Conservation (phyloP, 2,329 filamentous ascomycete genomes). For the Lecanoromycetidae sp. region DNA sequence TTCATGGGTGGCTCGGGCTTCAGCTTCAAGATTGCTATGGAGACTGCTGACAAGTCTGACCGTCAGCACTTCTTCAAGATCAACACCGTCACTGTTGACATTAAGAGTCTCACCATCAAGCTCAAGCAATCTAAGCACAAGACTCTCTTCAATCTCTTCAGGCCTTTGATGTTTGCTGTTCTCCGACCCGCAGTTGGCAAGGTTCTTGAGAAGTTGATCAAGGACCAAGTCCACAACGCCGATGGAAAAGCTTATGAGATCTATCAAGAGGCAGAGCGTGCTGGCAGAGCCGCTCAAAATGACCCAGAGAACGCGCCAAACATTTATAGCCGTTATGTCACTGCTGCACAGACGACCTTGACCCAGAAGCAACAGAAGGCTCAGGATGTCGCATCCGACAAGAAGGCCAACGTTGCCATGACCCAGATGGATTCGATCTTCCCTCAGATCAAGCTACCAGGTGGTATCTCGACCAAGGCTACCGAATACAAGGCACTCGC, state of each 20-base stretch:
- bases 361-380: constrained; percentile 69
- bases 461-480: constrained; percentile 83
- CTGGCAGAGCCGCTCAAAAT: constrained; percentile 50
- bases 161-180: constrained; percentile 73
- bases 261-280: constrained; percentile 70
- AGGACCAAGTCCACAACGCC: constrained; percentile 63
- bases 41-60: constrained; percentile 65
- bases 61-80: constrained; percentile 85
- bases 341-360: constrained; percentile 60
- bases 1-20: constrained; percentile 78
- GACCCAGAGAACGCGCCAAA: constrained; percentile 65
- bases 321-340: constrained; percentile 75
- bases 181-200: constrained; percentile 77
- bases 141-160: constrained; percentile 72
- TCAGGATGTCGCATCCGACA: constrained; percentile 47
- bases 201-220: constrained; percentile 78
- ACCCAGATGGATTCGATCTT: constrained; percentile 88
- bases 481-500: constrained; percentile 87
- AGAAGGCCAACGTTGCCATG: constrained; percentile 68
- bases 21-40: constrained; percentile 81
- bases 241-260: constrained; percentile 64
- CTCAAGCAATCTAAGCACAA: constrained; percentile 93
- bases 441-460: constrained; percentile 72
- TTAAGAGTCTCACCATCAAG: constrained; percentile 75
- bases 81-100: constrained; percentile 71